These are phyloP conservation scores for Melanomma pulvis-pyrius DNA, from an alignment of 495 filamentous ascomycete species.

Conservation along the genomic window DNA sequence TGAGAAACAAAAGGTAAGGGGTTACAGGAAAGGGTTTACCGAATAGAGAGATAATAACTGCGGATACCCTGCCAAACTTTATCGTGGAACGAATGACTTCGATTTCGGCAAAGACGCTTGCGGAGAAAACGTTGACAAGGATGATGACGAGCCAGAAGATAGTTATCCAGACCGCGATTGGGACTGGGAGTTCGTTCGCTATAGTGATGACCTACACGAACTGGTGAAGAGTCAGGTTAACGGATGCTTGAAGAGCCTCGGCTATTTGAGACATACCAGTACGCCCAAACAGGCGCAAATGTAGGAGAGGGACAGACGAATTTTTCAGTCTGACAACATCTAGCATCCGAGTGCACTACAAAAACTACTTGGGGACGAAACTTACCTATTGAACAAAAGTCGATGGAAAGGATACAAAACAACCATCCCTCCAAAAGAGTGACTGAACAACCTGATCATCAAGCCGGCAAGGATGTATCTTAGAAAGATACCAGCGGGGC, in stretches of 20 bases:
- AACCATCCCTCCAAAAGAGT: conserved; percentile 39
- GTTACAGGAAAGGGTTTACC: conserved; percentile 9
- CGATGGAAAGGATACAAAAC: conserved; percentile 40
- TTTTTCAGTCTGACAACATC: conserved; percentile 27
- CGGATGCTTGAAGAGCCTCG: too few relatives aligned
- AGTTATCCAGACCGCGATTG: conserved; percentile 36
- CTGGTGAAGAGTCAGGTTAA: background rate
- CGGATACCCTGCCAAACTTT: conserved; percentile 41
- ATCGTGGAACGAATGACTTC: conserved; percentile 38
- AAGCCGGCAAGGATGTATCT: conserved; percentile 36
- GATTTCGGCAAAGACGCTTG: conserved; percentile 36
- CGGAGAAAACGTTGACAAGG: conserved; percentile 31
- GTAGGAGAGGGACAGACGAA: conserved; percentile 38
- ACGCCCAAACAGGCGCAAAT: conserved; percentile 41
- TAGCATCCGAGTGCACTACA: background rate
- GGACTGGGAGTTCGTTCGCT: conserved; percentile 40
- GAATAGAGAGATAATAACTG: conserved; percentile 38
- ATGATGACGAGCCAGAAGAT: conserved; percentile 38
- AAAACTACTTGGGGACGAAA: background rate
- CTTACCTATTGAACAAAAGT: conserved; percentile 37
- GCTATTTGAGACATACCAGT: conserved; percentile 33
- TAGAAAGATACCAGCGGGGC: conserved; percentile 36
- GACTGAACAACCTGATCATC: conserved; percentile 37
- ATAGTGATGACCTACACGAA: conserved; percentile 37
- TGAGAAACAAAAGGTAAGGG: background rate